Percentiles rank a stretch among this genome's conserved stretches.
Conservation (phyloP, 345 rosid species). For the Noccaea bulbosa region DNA sequence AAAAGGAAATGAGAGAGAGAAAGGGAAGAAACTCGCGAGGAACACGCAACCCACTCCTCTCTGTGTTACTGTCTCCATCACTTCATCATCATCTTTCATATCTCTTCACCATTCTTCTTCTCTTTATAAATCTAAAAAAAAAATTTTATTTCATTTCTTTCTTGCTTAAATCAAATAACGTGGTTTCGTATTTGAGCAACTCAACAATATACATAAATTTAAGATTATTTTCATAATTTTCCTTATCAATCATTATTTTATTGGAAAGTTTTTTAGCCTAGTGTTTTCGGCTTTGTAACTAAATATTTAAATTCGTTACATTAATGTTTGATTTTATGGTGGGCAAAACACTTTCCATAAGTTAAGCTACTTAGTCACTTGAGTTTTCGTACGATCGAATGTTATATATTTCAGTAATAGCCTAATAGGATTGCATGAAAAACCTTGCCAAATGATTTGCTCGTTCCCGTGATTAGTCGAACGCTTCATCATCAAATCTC, state of each 20-base stretch:
- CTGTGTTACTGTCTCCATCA: conserved; percentile 39
- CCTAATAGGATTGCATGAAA: not conserved
- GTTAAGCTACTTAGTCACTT: not conserved
- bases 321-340: not conserved
- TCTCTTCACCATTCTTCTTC: conserved; percentile 37
- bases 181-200: not conserved
- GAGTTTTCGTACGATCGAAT: not conserved
- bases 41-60: conserved; percentile 47
- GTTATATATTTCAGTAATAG: not conserved
- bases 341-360: not conserved
- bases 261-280: too few species aligned
- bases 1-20: not conserved
- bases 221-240: not conserved
- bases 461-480: not conserved
- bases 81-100: conserved; percentile 39
- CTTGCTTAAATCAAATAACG: not conserved
- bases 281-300: too few species aligned
- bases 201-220: not conserved
- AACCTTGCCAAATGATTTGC: not conserved
- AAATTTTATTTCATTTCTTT: not conserved
- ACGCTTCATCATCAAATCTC: not conserved
- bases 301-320: too few species aligned
- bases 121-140: not conserved
- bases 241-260: not conserved
- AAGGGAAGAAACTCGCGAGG: conserved; percentile 44